Base-by-base conservation (phyloP, 2,329 filamentous ascomycete genomes). In the Fusarium solani-melongenae region DNA sequence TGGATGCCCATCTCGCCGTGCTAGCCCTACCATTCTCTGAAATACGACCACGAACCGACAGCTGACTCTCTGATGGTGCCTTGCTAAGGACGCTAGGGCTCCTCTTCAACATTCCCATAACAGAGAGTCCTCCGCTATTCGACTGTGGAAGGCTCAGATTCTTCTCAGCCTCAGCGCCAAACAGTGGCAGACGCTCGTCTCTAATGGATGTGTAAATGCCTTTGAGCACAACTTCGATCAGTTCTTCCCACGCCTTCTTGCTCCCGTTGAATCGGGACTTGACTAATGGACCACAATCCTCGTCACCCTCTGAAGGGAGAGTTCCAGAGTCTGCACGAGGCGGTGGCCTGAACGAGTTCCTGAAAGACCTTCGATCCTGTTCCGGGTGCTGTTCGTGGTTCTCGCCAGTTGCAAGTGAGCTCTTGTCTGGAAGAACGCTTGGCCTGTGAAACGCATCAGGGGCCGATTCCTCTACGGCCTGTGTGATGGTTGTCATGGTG, bases 31-130 rank as follows among this genome's bases (percentile, higher is more conserved):
- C 75, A 66, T 82, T 78, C 75, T 97, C 93, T 29, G 89, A 84
- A 14, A 91, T 88, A 53, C 94, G 89, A n/a, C 93, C 94, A 61
- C 94, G 91, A 20, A 87, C 82, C 66, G 92, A 93, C 64, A 89
- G 88, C 67, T 90, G 89, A 62, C 90, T 91, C 76, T 98, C 96
- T 0, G 96, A 98, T 1, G 95, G 94, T 33, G 95, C 91, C 83
- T 97, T 98, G 86, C 95, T 98, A 68, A 98, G 87, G 7, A 96
- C 94, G 79, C 95, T 98, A 1, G 96, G 96, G 46, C 91, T 95
- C 53, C 96, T 92, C 80, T 95, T 94, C 51, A 98, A 87, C 84
- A 94, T 91, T 66, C 89, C 88, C 79, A 93, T 92, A 14, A 95
- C 92, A 3, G 94, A 92, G 31, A 98, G 87, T 58, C 89, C 90